Percentiles rank a stretch among this genome's conserved stretches.
Evolutionary conservation across 768 basidiomycete genomes (phyloP).

Genomic region (Multifurca ochricompacta): DNA sequence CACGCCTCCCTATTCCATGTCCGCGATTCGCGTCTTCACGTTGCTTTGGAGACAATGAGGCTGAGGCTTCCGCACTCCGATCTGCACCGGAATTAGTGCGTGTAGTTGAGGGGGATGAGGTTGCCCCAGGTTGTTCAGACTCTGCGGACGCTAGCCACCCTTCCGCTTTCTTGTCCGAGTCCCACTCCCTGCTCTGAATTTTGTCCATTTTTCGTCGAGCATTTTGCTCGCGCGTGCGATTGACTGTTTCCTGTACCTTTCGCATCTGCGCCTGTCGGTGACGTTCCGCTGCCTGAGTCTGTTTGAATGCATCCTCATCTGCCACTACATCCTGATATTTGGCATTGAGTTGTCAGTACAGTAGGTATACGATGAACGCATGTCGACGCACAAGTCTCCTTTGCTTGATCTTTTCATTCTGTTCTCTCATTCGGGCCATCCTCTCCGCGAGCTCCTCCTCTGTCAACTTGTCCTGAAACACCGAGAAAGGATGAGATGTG

Average conservation of each 20-base stretch:
- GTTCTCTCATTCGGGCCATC: conserved; percentile 61
- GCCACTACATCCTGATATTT: conserved; percentile 61
- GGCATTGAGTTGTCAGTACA: background rate
- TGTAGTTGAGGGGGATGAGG: conserved; percentile 5
- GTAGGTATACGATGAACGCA: background rate
- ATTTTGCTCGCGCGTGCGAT: conserved; percentile 69
- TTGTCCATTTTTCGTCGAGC: conserved; percentile 79
- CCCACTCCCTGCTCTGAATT: conserved; percentile 74
- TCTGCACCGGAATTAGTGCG: conserved; percentile 8
- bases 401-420: conserved; percentile 73
- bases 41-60: background rate
- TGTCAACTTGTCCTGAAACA: conserved; percentile 53
- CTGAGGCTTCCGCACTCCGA: background rate
- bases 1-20: conserved; percentile 5
- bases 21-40: background rate
- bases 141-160: conserved; percentile 9
- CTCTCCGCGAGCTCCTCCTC: conserved; percentile 61
- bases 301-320: conserved; percentile 70
- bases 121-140: background rate
- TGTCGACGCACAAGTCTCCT: conserved; percentile 44
- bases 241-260: conserved; percentile 60
- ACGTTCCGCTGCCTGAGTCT: conserved; percentile 59
- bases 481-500: background rate
- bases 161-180: conserved; percentile 53
- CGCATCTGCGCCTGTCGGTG: conserved; percentile 47